Evolutionary conservation across 495 filamentous ascomycete species (phyloP), one percentile per base, ranked within the genome.

Genomic region (Talaromyces thailandensis): DNA sequence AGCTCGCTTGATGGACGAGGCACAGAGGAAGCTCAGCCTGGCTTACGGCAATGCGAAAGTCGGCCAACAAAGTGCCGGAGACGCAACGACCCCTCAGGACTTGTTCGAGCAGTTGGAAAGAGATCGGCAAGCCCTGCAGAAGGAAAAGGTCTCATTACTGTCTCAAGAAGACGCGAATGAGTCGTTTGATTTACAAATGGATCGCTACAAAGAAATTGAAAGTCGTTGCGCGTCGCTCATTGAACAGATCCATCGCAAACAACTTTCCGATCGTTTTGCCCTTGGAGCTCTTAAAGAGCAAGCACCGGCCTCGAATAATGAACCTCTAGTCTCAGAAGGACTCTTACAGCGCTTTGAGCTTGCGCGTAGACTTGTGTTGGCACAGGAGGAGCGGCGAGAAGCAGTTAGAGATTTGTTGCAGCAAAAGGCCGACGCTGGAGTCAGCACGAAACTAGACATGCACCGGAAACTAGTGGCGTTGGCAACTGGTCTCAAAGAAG

Each of bases 401-500:
- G 70, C 77, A 6, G 76, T 84, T 23, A 70, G 69, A 23, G 74
- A 79, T 26, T 73, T 81, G n/a, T 67, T 70, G 4, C 75, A 78
- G 64, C 78, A 79, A 48, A 78, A 79, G 51, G 78, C 73, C 5
- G 78, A 77, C 70, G 78, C 72, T 26, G 81, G 73, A 58, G 75
- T 79, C 29, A 82, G 79, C 62, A 79, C 80, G 63, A 81, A 79
- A 62, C 77, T 77, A 26, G 79, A 82, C 56, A 73, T 79, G 56
- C 81, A 82, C 62, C 75, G 80, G 62, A 81, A 75, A 63, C 72
- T 84, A 11, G 79, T 82, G n/a, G 71, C 77, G 43, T 69, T 81
- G 53, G 78, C 79, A 11, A 77, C 81, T 1, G 80, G 77, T 5
- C 65, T 81, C 6, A 79, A 78, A 62, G 79, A 81, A 61, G 76